Conservation (phyloP, 345 rosid species). For the Moricandia moricandioides region DNA sequence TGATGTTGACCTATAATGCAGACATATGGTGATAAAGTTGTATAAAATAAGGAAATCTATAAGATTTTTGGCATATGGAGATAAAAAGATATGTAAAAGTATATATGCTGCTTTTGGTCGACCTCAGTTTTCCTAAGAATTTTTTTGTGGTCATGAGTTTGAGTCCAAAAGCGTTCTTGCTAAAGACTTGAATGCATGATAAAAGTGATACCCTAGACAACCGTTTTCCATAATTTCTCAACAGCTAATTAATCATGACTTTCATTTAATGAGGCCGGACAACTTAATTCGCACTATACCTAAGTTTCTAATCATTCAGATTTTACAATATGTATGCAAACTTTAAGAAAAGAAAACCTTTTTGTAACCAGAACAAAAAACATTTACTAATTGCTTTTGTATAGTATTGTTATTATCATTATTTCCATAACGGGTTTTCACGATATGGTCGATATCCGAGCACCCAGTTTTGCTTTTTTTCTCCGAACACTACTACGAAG, state of each 20-base stretch:
- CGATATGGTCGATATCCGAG: conserved; percentile 6
- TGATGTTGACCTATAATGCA: too few relatives aligned
- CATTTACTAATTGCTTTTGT: background rate
- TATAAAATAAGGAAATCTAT: too few relatives aligned
- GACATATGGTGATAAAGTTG: too few relatives aligned
- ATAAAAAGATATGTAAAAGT: background rate
- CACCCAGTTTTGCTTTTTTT: conserved; percentile 6
- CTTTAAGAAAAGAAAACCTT: background rate
- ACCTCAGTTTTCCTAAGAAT: background rate
- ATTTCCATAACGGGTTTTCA: background rate
- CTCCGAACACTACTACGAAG: background rate
- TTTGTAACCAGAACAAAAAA: background rate
- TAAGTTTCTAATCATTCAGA: background rate
- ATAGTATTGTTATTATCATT: background rate
- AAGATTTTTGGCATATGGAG: too few relatives aligned
- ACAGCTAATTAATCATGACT: background rate
- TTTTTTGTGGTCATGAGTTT: background rate
- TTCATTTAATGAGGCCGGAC: background rate
- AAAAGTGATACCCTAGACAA: conserved; percentile 8
- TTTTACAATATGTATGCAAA: background rate
- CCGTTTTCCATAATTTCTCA: background rate
- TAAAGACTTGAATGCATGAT: conserved; percentile 3
- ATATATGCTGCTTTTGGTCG: background rate
- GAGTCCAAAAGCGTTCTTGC: background rate
- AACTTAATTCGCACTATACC: background rate